A percentile compares a stretch with the other conserved stretches of the same genome.
Evolutionary conservation across 768 basidiomycete species (phyloP).

Genomic region (Suillus subaureus): DNA sequence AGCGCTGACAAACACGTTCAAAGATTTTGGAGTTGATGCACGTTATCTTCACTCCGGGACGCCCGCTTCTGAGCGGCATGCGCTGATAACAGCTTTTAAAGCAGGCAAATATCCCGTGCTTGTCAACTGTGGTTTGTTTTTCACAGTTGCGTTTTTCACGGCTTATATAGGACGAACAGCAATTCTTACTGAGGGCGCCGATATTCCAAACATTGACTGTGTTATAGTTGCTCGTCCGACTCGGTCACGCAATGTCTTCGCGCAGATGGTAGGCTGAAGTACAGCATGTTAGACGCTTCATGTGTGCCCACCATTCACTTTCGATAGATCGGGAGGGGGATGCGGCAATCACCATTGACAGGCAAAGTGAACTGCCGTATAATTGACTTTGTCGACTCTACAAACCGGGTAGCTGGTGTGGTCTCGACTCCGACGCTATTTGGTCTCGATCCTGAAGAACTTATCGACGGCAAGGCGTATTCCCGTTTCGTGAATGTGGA

Average conservation of each 20-base stretch:
- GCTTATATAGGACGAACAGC: constrained; percentile 38
- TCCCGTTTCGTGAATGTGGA: constrained; percentile 6
- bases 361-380: constrained; percentile 85
- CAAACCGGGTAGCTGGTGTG: constrained; percentile 66
- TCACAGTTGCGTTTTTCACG: not conserved
- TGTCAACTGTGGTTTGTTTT: constrained; percentile 74
- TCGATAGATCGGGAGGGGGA: constrained; percentile 86
- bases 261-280: constrained; percentile 75
- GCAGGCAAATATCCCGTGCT: constrained; percentile 80
- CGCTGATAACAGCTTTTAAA: constrained; percentile 67
- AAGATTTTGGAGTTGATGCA: constrained; percentile 79
- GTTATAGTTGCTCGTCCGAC: constrained; percentile 88
- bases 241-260: constrained; percentile 83
- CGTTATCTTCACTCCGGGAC: constrained; percentile 77
- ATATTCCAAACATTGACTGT: constrained; percentile 95
- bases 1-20: constrained; percentile 72
- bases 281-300: not conserved
- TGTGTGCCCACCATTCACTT: constrained; percentile 4
- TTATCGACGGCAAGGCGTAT: constrained; percentile 54
- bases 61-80: constrained; percentile 59
- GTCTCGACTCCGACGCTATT: constrained; percentile 82
- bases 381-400: constrained; percentile 89
- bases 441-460: constrained; percentile 74
- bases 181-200: constrained; percentile 90
- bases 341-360: constrained; percentile 80